These are phyloP conservation scores for Coemansia erecta DNA, from an alignment of 192 early-diverging fungal species.

Conservation along the genomic window DNA sequence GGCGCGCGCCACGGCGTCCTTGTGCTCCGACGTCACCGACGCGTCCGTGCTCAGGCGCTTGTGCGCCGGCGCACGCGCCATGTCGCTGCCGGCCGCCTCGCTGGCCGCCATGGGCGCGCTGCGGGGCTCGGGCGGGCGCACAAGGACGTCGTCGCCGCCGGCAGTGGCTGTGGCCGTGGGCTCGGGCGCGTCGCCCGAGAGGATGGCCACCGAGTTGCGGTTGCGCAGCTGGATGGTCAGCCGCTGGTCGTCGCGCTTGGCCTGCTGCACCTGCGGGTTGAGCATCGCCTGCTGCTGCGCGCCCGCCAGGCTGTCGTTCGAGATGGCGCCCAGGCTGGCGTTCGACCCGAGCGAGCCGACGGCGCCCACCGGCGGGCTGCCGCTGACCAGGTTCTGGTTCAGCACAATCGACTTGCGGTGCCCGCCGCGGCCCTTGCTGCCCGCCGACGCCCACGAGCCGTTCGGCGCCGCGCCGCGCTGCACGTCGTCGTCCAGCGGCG, in stretches of 20 bases:
- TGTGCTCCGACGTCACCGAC: constrained; percentile 28
- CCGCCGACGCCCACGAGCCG: constrained; percentile 24
- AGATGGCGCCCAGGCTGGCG: constrained; percentile 5
- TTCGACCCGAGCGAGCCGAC: not conserved
- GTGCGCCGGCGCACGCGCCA: not conserved
- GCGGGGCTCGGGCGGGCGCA: too few relatives aligned
- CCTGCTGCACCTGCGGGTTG: constrained; percentile 8
- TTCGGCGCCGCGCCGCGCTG: not conserved
- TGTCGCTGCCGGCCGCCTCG: too few relatives aligned
- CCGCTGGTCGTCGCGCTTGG: constrained; percentile 35
- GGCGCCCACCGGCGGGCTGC: constrained; percentile 15
- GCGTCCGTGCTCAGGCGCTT: constrained; percentile 17
- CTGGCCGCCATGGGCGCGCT: too few relatives aligned
- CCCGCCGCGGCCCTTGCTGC: constrained; percentile 10
- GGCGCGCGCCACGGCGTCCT: constrained; percentile 17
- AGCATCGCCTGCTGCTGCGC: not conserved
- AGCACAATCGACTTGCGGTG: constrained; percentile 44
- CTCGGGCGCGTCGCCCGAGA: not conserved
- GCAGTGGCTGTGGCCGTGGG: not conserved
- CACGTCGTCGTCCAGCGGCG: constrained; percentile 4
- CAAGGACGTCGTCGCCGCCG: too few relatives aligned
- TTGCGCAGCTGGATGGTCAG: constrained; percentile 56
- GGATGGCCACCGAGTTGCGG: constrained; percentile 32
- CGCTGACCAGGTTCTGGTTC: constrained; percentile 19
- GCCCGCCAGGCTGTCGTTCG: constrained; percentile 6